These are phyloP conservation scores for Gomphus bonarii DNA, from an alignment of 1,284 basidiomycete species.

Conservation along the genomic window DNA sequence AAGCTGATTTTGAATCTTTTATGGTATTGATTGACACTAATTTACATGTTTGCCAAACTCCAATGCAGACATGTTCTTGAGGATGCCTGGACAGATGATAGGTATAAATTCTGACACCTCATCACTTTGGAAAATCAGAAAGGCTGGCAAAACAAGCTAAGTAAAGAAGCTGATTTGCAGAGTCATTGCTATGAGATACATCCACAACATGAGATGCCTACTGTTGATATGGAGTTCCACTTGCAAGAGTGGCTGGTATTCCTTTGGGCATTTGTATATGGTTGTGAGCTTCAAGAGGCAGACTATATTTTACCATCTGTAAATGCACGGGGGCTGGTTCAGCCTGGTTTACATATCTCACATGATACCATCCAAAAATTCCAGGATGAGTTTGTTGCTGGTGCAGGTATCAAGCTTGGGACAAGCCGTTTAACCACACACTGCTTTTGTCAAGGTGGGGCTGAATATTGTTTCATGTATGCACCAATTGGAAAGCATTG, in stretches of 20 bases:
- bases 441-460: constrained; percentile 17
- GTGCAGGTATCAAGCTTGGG: too few species aligned
- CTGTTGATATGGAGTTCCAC: constrained; percentile 20
- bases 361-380: constrained; percentile 20
- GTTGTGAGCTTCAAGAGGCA: too few species aligned
- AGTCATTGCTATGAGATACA: constrained; percentile 21
- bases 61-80: too few species aligned
- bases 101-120: not conserved
- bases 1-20: too few species aligned
- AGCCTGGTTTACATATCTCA: constrained; percentile 12
- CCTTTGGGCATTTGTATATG: constrained; percentile 16
- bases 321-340: constrained; percentile 20
- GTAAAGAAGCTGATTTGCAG: not conserved
- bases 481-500: constrained; percentile 25
- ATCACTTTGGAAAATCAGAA: constrained; percentile 2
- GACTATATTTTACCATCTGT: constrained; percentile 16
- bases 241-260: constrained; percentile 20
- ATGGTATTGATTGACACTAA: too few species aligned
- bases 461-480: constrained; percentile 15
- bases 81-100: too few species aligned
- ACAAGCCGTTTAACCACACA: too few species aligned
- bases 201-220: constrained; percentile 18
- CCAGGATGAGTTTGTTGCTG: constrained; percentile 18
- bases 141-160: constrained; percentile 5
- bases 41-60: too few species aligned